phyloP scores from a whole-genome alignment of 148 eudicot genomes.

The Rheum nobile region DNA sequence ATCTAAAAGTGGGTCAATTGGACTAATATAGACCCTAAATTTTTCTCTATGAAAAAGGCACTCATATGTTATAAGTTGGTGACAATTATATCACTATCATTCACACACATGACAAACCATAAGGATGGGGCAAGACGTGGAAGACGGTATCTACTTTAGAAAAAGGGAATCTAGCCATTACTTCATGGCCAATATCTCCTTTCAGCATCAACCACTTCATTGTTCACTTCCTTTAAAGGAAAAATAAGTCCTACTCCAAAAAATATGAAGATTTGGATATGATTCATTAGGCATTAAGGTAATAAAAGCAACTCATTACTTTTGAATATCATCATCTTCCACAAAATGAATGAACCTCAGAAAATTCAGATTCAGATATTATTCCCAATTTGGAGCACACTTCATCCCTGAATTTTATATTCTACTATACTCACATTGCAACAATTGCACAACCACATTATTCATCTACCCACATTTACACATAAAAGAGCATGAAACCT shows the following conservation, averaged over 20 bases:
- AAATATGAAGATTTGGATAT: background rate
- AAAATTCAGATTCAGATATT: background rate
- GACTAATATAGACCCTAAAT: background rate
- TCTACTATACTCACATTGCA: no score
- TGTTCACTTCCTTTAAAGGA: background rate
- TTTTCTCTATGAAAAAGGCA: background rate
- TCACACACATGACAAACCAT: background rate
- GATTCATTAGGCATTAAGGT: background rate
- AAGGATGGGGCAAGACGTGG: background rate
- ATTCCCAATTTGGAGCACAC: background rate
- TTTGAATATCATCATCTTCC: background rate
- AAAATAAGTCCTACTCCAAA: background rate
- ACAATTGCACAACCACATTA: background rate
- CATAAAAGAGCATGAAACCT: background rate
- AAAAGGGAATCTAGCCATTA: background rate
- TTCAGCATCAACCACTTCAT: background rate
- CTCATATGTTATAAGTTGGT: background rate
- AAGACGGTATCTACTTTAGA: background rate
- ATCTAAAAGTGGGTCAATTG: background rate
- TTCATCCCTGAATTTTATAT: no score
- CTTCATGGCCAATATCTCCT: background rate
- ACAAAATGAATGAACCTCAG: background rate
- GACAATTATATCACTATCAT: background rate
- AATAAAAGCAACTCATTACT: background rate
- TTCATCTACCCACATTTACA: background rate